Percentiles rank a stretch among this genome's conserved stretches.
Conservation (phyloP, 2,329 filamentous ascomycete genomes). For the Neoscytalidium dimidiatum region DNA sequence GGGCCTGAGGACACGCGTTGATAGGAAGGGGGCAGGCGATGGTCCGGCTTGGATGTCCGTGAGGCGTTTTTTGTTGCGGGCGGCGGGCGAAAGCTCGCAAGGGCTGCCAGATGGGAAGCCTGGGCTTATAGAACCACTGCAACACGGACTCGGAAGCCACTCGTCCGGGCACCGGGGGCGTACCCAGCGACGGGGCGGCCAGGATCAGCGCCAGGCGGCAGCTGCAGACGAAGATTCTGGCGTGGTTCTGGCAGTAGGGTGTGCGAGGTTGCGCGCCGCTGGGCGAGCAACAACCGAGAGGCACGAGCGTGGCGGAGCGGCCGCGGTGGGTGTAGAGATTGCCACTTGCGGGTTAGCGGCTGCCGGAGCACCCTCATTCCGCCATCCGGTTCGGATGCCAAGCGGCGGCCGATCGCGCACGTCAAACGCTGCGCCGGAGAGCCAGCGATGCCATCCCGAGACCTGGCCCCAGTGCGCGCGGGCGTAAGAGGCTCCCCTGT, state of each 20-base stretch:
- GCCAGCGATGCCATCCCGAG: background rate
- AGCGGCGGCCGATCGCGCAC: background rate
- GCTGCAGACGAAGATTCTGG: slow-evolving; percentile 4
- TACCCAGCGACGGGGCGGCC: background rate
- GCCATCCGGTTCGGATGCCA: slow-evolving; percentile 9
- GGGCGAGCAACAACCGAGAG: background rate
- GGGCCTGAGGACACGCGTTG: background rate
- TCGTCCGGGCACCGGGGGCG: background rate
- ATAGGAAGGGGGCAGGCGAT: background rate
- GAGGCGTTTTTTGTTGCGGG: background rate
- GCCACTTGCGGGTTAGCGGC: background rate
- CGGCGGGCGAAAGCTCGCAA: background rate
- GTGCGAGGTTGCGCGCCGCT: background rate
- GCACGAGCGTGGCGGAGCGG: background rate
- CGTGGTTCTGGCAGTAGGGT: background rate
- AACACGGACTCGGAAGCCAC: background rate
- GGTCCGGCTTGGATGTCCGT: background rate
- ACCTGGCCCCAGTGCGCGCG: background rate
- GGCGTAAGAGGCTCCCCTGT: background rate
- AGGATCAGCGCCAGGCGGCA: background rate
- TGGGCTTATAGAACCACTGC: background rate
- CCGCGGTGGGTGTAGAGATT: background rate
- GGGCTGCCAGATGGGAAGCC: background rate
- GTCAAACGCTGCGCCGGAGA: background rate
- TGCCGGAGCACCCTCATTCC: slow-evolving; percentile 1